Evolutionary conservation across 768 basidiomycete species (phyloP).

Genomic region (Termitomyces heimii): DNA sequence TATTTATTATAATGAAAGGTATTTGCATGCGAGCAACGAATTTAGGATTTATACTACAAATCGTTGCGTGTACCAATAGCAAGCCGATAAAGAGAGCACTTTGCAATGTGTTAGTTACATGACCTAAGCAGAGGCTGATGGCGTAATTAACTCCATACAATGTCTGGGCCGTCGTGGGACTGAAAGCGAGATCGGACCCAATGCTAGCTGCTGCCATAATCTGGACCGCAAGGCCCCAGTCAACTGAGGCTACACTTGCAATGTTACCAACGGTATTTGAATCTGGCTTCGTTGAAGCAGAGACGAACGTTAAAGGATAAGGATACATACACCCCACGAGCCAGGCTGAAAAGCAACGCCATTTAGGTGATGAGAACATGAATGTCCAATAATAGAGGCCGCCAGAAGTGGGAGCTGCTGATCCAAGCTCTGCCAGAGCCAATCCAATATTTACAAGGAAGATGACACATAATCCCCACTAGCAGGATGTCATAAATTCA

Average conservation of each 20-base stretch:
- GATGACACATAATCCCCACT: constrained; percentile 62
- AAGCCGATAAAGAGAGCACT: constrained; percentile 66
- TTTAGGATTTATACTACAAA: constrained; percentile 64
- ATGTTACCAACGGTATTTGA: constrained; percentile 48
- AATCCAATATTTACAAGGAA: constrained; percentile 61
- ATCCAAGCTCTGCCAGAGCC: constrained; percentile 66
- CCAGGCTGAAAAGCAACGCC: constrained; percentile 59
- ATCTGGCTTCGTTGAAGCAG: constrained; percentile 22
- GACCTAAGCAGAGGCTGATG: neutral
- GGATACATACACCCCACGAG: constrained; percentile 56
- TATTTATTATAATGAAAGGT: constrained; percentile 64
- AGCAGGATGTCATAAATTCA: constrained; percentile 9
- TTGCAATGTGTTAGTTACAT: neutral
- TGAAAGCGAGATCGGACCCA: constrained; percentile 35
- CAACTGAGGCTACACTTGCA: constrained; percentile 47
- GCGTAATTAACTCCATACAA: constrained; percentile 32
- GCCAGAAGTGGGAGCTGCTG: constrained; percentile 71
- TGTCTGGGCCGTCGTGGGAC: constrained; percentile 35
- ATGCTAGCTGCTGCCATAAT: constrained; percentile 63
- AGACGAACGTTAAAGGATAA: neutral
- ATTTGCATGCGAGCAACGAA: constrained; percentile 66
- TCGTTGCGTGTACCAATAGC: constrained; percentile 51
- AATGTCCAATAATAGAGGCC: constrained; percentile 74
- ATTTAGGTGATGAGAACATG: constrained; percentile 50
- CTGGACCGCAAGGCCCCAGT: constrained; percentile 63